Base-by-base conservation (phyloP, 192 early-diverging fungal genomes). In the Backusella sp. region DNA sequence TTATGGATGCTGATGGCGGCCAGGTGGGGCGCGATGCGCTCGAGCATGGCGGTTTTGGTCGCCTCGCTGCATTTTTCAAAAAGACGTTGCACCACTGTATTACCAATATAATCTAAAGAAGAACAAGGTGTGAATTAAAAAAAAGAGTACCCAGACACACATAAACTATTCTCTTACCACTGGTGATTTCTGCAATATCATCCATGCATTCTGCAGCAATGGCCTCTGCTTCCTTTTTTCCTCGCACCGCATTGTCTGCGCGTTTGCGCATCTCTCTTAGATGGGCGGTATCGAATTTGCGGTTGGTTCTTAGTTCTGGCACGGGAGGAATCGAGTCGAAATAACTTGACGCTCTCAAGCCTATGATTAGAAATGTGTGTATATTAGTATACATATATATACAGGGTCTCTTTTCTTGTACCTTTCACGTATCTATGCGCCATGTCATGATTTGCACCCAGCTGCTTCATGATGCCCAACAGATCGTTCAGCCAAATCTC, bases 1-100 rank as follows among this genome's bases (percentile, higher is more conserved):
- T 98, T 98, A 86, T 98, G 97, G 75, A 96, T 88, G 68, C 95
- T 94, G 26, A 97, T 92, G 2, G 94, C 83, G 3, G 96, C 93
- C 81, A 97, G 84, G 73, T 96, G 88, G 21, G 94, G 93, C 0
- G 91, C 89, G 41, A 98, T 86, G 46, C 86, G 77, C 73, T 92
- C 89, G 32, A 96, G 85, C 80, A 98, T 89, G 42, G 84, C 87
- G 19, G 89, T 87, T 42, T 91, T 91, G 76, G 91, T 90, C n/a
- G 84, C 72, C 32, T 94, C 89, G 39, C 78, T 70, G 46, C 90
- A 88, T 65, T 91, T 90, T 76, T 98, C 96, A 75, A 97, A 90
- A 12, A 98, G 77, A 72, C 92, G 92, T 79, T 98, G 97, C 68
- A 98, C 84, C 11, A 98, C 91, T n/a, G 96, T 95, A 78, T 98